A percentile compares a stretch with the other conserved stretches of the same genome.
These are phyloP conservation scores for Solanum arcanum DNA, from an alignment of 257 asterid species.

Conservation along the genomic window DNA sequence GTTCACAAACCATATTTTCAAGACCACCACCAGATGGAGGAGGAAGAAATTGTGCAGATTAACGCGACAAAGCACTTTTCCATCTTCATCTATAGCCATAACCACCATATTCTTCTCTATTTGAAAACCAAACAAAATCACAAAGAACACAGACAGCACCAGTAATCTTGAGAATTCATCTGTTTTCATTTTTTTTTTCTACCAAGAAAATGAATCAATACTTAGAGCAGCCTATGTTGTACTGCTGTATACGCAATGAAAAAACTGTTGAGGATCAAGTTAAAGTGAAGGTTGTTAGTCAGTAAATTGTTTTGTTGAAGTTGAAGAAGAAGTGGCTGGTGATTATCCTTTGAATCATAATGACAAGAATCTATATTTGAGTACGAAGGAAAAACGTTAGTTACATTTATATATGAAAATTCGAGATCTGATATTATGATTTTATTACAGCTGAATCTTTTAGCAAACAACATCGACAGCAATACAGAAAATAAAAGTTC, in stretches of 20 bases:
- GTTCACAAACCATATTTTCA: constrained; percentile 67
- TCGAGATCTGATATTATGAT: neutral
- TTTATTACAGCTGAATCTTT: constrained; percentile 37
- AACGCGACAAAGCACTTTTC: constrained; percentile 27
- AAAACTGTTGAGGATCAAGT: neutral
- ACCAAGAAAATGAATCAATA: neutral
- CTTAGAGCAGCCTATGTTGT: neutral
- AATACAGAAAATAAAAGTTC: neutral
- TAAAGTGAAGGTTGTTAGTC: neutral
- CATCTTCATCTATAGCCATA: constrained; percentile 13
- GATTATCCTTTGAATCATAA: no score
- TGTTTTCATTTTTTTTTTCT: constrained; percentile 11
- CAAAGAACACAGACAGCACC: neutral
- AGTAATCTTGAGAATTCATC: constrained; percentile 16
- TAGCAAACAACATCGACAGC: constrained; percentile 11
- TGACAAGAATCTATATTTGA: no score
- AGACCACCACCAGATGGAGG: constrained; percentile 50
- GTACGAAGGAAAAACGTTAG: no score
- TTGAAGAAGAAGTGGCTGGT: constrained; percentile 43
- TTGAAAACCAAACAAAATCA: constrained; percentile 7
- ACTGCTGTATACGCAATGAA: neutral
- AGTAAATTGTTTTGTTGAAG: constrained; percentile 1
- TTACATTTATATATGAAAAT: no score
- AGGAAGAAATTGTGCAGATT: constrained; percentile 71
- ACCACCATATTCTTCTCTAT: constrained; percentile 1